Percentiles rank a stretch among this genome's conserved stretches.
These are phyloP conservation scores for Colletotrichum gigasporum DNA, from an alignment of 2,329 filamentous ascomycete genomes.

Conservation along the genomic window DNA sequence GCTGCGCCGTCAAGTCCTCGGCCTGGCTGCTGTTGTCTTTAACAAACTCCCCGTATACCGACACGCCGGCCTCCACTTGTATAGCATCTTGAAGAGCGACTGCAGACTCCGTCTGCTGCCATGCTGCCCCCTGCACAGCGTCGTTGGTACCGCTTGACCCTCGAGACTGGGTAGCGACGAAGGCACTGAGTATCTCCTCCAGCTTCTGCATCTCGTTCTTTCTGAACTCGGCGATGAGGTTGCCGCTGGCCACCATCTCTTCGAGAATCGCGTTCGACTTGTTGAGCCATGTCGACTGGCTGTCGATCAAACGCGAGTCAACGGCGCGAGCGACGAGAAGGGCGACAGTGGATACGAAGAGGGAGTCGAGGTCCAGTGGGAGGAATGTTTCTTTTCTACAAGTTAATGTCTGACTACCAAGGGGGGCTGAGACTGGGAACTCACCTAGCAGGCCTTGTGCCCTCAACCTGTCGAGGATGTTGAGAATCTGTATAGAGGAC, in stretches of 20 bases:
- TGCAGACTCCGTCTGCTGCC: background rate
- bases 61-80: background rate
- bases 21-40: constrained; percentile 24
- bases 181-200: constrained; percentile 45
- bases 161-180: background rate
- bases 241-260: constrained; percentile 56
- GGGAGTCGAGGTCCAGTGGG: constrained; percentile 54
- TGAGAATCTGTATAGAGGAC: constrained; percentile 43
- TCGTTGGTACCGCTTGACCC: background rate
- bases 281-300: constrained; percentile 47
- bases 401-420: background rate
- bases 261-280: constrained; percentile 54
- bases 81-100: background rate
- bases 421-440: background rate
- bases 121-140: background rate
- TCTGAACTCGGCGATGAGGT: constrained; percentile 54
- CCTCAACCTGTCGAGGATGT: constrained; percentile 53
- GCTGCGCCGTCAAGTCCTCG: constrained; percentile 21
- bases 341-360: constrained; percentile 53
- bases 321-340: constrained; percentile 49
- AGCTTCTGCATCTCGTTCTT: constrained; percentile 56
- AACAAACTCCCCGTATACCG: background rate
- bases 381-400: constrained; percentile 50
- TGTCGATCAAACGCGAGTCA: constrained; percentile 45
- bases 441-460: constrained; percentile 57